Evolutionary conservation across 352 stramenopile genomes (phyloP), one percentile per base, ranked within the genome.

Genomic region (Phytopythium sindhum): DNA sequence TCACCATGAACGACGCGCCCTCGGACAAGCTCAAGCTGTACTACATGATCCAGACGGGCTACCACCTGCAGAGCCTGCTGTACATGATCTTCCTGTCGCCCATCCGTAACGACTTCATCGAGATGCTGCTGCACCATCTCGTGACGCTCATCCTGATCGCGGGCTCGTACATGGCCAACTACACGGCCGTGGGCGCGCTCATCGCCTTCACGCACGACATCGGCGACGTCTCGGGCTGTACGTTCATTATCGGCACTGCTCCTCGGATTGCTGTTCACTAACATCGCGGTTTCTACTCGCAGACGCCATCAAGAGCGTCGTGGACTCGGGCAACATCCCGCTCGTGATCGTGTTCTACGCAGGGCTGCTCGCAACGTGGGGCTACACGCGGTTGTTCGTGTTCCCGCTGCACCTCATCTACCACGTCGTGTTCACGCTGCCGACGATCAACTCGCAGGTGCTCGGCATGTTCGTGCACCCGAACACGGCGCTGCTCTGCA

Each of bases 31-130:
- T 83, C 60, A 81, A 81, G 68, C 67, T 71, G 63, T 86, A 86
- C 61, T 80, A 73, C 48, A 72, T 84, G 37, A 65, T 84, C 50
- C 75, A 86, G 58, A 67, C 83, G 17, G 78, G 78, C n/a, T 86
- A 86, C 59, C 78, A 86, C 68, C 70, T 78, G 52, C 78, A 86
- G 39, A 84, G 75, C 52, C 47, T 86, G 8, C 37, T 86, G 19
- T 86, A 73, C 66, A 84, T 86, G 78, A 55, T 84, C 37, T 64
- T 82, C 50, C 71, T 86, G 53, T 80, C 78, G 24, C 73, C 78
- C 28, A 82, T 84, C 52, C 75, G 78, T 19, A 86, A 83, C 69
- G 78, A 86, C 69, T 86, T 86, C 63, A 68, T 84, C 29, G 78
- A 86, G 64, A 86, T 86, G 78, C 37, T 82, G 53, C 51, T 86